Evolutionary conservation across 2,329 filamentous ascomycete genomes (phyloP), one percentile per base, ranked within the genome.

Genomic region (Fusarium paranaense): DNA sequence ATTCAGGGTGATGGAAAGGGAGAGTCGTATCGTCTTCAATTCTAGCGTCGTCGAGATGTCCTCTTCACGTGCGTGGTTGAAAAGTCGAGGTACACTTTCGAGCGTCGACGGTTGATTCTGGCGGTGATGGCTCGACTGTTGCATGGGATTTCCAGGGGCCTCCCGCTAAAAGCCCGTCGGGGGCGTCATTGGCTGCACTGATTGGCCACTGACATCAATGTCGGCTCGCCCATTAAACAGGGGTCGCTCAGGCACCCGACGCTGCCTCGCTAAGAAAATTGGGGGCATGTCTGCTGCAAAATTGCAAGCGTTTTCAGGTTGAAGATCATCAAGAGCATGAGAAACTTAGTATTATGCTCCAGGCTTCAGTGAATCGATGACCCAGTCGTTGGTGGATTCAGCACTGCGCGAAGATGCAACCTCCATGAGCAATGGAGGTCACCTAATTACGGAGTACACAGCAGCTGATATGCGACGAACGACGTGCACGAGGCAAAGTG

Each of bases 111-210:
- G 66, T 32, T 47, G 25, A 32, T 45, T 66, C 38, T 54, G 62
- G 47, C 54, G 50, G 67, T 65, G 30, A 52, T 63, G 56, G 72
- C 30, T 37, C 58, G 52, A 73, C 42, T 11, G 33, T 52, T 63
- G 30, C 58, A 32, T 45, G 35, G 30, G 33, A 66, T 63, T 58
- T 37, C 32, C 54, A 75, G 72, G 72, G 72, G 72, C 72, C 61
- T 62, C 71, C 72, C 67, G 54, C 56, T 45, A 40, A 63, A 32
- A 58, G 54, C 61, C 50, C 35, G 56, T 37, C 47, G 22, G 35
- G 27, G 27, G 38, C 30, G 40, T 73, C 61, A 72, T 72, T 74
- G 68, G 71, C 45, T 50, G 25, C 10, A n/a, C 22, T 45, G 42
- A 56, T 72, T 61, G 47, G 62, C 47, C 50, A 7, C 14, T 32